These are phyloP conservation scores for Neocatenulostroma microsporum DNA, from an alignment of 2,329 filamentous ascomycete species.

Conservation along the genomic window DNA sequence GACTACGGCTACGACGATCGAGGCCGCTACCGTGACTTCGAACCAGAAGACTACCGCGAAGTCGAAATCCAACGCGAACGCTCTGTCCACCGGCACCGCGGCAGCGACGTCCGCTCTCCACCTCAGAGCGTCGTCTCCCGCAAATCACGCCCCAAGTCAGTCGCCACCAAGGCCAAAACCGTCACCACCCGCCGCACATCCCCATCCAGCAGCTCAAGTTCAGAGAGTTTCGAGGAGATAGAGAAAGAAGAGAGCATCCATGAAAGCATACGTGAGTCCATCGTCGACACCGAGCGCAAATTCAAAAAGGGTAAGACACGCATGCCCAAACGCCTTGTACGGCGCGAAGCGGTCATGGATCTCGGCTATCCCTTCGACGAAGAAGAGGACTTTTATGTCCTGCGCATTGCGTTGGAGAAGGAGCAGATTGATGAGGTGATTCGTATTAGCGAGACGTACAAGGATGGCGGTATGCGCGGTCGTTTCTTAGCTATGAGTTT, in stretches of 20 bases:
- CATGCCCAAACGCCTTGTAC: constrained; percentile 73
- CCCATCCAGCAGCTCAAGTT: constrained; percentile 33
- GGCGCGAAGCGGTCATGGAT: constrained; percentile 71
- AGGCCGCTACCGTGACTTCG: constrained; percentile 39
- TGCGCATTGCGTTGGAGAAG: constrained; percentile 77
- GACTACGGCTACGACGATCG: constrained; percentile 59
- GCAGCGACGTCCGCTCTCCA: constrained; percentile 11
- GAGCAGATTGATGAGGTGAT: constrained; percentile 88
- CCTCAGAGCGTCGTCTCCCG: constrained; percentile 16
- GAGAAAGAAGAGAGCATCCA: constrained; percentile 16
- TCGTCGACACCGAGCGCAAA: constrained; percentile 14
- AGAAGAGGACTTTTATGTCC: constrained; percentile 76
- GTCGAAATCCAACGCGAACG: constrained; percentile 42
- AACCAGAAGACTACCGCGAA: constrained; percentile 42
- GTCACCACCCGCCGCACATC: constrained; percentile 13
- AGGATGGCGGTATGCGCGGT: constrained; percentile 39
- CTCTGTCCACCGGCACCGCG: constrained; percentile 27
- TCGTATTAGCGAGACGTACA: constrained; percentile 69
- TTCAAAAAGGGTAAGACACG: constrained; percentile 73
- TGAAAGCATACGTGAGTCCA: constrained; percentile 20
- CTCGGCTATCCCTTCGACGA: constrained; percentile 80
- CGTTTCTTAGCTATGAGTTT: no score
- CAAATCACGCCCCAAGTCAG: no score
- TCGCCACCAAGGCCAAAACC: constrained; percentile 17
- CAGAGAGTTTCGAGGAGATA: constrained; percentile 14